phyloP scores from a whole-genome alignment of 2,329 filamentous ascomycete species.

The Curvularia sp. region DNA sequence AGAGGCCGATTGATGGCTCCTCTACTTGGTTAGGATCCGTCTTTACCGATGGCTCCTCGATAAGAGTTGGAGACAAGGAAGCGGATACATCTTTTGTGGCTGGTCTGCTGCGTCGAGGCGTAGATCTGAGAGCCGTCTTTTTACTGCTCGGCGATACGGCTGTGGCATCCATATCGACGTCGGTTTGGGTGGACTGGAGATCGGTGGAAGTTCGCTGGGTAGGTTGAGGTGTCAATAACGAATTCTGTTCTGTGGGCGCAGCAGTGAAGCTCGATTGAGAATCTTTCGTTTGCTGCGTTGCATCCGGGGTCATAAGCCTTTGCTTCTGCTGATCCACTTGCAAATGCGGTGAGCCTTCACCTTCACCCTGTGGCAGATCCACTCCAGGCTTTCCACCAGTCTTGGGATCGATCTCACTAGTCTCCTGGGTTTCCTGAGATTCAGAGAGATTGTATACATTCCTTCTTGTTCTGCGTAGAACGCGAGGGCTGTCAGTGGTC shows the following conservation, averaged over 20 bases:
- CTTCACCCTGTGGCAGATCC: constrained; percentile 14
- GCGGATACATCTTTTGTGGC: constrained; percentile 19
- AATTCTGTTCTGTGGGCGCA: constrained; percentile 26
- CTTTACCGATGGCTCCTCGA: constrained; percentile 24
- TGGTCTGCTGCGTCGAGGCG: constrained; percentile 22
- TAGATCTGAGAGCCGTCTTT: constrained; percentile 12
- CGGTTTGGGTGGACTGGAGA: constrained; percentile 32
- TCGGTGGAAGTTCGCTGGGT: constrained; percentile 43
- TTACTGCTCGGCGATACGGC: constrained; percentile 3
- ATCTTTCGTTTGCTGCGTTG: constrained; percentile 36
- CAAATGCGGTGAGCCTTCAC: constrained; percentile 20
- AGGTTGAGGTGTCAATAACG: constrained; percentile 49
- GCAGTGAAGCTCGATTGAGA: constrained; percentile 27
- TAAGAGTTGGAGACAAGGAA: constrained; percentile 12
- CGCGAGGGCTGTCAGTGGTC: constrained; percentile 21
- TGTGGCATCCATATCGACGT: constrained; percentile 13
- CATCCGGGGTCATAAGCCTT: constrained; percentile 36
- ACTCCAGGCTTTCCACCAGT: neutral
- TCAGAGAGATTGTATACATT: constrained; percentile 18
- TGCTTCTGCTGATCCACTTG: constrained; percentile 25
- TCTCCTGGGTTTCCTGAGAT: constrained; percentile 2
- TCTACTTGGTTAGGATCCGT: constrained; percentile 19
- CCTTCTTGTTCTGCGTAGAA: constrained; percentile 22
- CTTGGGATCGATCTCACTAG: constrained; percentile 12
- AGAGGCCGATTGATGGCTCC: constrained; percentile 46